Evolutionary conservation across 2,329 filamentous ascomycete genomes (phyloP).

Genomic region (Gyromitra esculenta): DNA sequence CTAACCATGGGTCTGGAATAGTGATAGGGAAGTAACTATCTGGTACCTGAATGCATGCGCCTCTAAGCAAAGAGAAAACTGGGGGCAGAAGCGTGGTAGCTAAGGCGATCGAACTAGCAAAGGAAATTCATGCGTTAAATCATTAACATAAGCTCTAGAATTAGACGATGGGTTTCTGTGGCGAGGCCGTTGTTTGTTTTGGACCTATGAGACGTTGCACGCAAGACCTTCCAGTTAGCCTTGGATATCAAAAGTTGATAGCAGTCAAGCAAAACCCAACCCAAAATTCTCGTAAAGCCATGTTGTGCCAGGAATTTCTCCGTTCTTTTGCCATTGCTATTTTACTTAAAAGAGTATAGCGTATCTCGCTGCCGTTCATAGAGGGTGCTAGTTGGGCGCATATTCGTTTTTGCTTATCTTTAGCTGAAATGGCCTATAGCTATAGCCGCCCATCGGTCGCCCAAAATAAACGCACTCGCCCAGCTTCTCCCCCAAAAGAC

Average conservation of each 20-base stretch:
- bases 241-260: conserved; percentile 13
- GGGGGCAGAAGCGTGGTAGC: conserved; percentile 2
- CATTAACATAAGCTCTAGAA: conserved; percentile 42
- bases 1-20: conserved; percentile 25
- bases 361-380: background rate
- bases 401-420: conserved; percentile 12
- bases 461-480: conserved; percentile 36
- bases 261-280: background rate
- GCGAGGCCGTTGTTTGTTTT: conserved; percentile 26
- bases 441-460: conserved; percentile 32
- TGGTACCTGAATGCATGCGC: conserved; percentile 33
- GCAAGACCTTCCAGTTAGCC: conserved; percentile 20
- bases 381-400: conserved; percentile 26
- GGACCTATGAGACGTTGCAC: background rate
- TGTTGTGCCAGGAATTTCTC: background rate
- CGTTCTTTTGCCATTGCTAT: conserved; percentile 10
- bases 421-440: conserved; percentile 13
- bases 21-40: conserved; percentile 11
- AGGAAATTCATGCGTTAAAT: conserved; percentile 38
- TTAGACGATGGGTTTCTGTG: conserved; percentile 36
- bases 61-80: conserved; percentile 10
- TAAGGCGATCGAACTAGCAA: conserved; percentile 34
- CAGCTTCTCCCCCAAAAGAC: background rate
- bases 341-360: background rate
- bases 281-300: conserved; percentile 25